Evolutionary conservation across 2,329 filamentous ascomycete species (phyloP), one percentile per base, ranked within the genome.

Genomic region (Paramyrothecium roridum): DNA sequence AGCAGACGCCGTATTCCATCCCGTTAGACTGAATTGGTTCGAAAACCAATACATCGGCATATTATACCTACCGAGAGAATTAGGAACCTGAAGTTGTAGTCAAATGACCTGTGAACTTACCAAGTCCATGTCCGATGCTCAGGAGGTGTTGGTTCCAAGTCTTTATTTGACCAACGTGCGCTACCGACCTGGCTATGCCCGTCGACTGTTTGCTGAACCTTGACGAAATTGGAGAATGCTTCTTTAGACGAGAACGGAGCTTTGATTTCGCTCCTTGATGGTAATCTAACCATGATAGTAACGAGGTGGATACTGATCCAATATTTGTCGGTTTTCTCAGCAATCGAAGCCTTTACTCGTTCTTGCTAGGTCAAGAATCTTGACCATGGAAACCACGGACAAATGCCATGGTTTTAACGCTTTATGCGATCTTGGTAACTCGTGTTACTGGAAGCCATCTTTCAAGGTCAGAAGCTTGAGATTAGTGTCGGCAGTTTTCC

Each of bases 31-130:
- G 52, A 69, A 69, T 48, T 60, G 57, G 49, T 59, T 64, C 11
- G 65, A 65, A 21, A 67, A 66, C 66, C 66, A 68, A 21, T 63
- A 68, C 40, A 66, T 49, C 2, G 66, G 64, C 40, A 67, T 48
- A 26, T 65, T 65, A 20, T 55, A 57, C 57, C 57, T 57, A 19
- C 8, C 11, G 26, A 8, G 30, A n/a, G 6, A 30, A 11, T 19
- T 50, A 45, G 20, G 30, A 23, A 30, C 10, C 10, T 30, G 26
- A 10, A 30, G 10, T 6, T 30, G 26, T 30, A 6, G 26, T 6
- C 10, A 10, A 30, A 10, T 10, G 26, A 10, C 22, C 16, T 13
- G 51, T 43, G 11, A 17, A 12, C 52, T 17, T 64, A 63, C 64
- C 66, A 66, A 2, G 58, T 65, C 66, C 66, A 69, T 3, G 65